Conservation (phyloP, 2,329 filamentous ascomycete genomes). For the Aspergillus tamarii region DNA sequence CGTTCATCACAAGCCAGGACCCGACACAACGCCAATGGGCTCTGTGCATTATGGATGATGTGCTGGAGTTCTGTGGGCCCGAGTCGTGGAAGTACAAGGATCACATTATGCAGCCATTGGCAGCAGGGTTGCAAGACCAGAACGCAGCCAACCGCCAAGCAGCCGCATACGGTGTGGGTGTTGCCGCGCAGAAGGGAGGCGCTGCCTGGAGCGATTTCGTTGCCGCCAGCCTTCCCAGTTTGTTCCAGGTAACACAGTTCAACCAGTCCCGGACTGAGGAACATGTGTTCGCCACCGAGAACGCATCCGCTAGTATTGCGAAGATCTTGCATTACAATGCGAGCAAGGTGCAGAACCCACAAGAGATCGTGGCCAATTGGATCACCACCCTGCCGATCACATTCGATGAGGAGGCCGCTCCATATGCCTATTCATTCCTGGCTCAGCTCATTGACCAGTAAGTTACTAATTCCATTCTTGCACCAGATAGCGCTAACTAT, state of each 20-base stretch:
- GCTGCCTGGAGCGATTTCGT: slow-evolving; percentile 85
- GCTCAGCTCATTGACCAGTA: slow-evolving; percentile 92
- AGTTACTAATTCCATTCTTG: slow-evolving; percentile 47
- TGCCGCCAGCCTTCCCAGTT: slow-evolving; percentile 73
- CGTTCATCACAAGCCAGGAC: slow-evolving; percentile 78
- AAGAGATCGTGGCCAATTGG: slow-evolving; percentile 82
- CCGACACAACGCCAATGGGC: slow-evolving; percentile 96
- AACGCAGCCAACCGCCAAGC: slow-evolving; percentile 94
- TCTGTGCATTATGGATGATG: slow-evolving; percentile 98
- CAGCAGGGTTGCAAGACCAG: slow-evolving; percentile 81
- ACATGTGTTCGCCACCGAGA: slow-evolving; percentile 96
- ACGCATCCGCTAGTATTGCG: slow-evolving; percentile 92
- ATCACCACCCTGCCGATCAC: slow-evolving; percentile 86
- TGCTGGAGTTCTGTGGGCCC: slow-evolving; percentile 91
- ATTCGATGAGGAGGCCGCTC: slow-evolving; percentile 96
- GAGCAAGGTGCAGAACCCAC: slow-evolving; percentile 72
- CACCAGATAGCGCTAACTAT: not conserved
- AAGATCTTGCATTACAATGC: slow-evolving; percentile 94
- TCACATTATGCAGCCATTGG: slow-evolving; percentile 83
- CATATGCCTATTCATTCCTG: slow-evolving; percentile 92
- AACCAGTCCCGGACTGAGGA: slow-evolving; percentile 85
- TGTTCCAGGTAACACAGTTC: slow-evolving; percentile 83
- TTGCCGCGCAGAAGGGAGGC: slow-evolving; percentile 91
- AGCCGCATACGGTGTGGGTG: slow-evolving; percentile 92
- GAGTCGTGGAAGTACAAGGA: slow-evolving; percentile 85